Base-by-base conservation (phyloP, 2,329 filamentous ascomycete species). In the Penicillium concentricum region DNA sequence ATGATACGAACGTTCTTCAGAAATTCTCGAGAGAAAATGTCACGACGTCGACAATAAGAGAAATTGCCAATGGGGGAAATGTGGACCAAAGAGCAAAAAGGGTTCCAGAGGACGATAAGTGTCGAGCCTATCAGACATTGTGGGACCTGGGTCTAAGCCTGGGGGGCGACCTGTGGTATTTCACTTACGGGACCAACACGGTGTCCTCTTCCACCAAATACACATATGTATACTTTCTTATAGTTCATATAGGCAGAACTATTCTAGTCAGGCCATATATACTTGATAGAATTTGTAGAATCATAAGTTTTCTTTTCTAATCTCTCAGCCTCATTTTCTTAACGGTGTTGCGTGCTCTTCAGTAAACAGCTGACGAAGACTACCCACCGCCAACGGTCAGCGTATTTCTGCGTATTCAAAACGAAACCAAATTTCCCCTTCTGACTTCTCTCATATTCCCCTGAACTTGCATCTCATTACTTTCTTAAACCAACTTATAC, bases 1-100 rank as follows among this genome's bases (percentile, higher is more conserved):
- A 72, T 78, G 39, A 68, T 68, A 16, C 68, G 65, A 49, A 72
- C 69, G 2, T 72, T 76, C 34, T 72, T 75, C 46, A 68, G 67
- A 7, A 66, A 61, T 1, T 74, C 71, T 22, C 69, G 63, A n/a
- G 54, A 67, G 41, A 62, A 59, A 48, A 65, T 74, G n/a, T 43
- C 18, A 2, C 45, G 52, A 43, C 41, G 50, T 38, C 12, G 12
- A 41, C 16, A 50, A 38, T 22, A 18, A 35, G 20, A 13, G 38
- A n/a, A 15, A 32, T 32, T 41, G 35, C 6, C n/a, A 41, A n/a
- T n/a, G 20, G 32, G 35, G 35, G 35, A 44, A 44, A 39, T 44
- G 49, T 41, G 30, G 39, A 32, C 38, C 41, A 22, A 34, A 44
- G 22, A 38, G 24, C n/a, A 28, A 10, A 18, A 32, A 32, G 30